Conservation (phyloP, 2,329 filamentous ascomycete genomes). For the Zymoseptoria passerinii region DNA sequence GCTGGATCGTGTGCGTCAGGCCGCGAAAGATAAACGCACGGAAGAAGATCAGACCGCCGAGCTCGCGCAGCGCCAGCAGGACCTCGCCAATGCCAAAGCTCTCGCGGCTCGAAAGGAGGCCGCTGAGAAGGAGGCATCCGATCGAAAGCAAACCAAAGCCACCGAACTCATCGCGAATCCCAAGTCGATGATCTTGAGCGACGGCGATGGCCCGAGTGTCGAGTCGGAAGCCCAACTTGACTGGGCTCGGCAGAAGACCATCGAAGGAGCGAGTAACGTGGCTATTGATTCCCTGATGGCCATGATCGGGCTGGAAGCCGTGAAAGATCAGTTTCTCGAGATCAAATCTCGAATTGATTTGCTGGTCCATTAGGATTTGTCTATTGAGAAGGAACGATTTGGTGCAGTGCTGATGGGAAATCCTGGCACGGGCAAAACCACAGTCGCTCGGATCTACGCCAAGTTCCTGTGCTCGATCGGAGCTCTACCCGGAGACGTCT, state of each 20-base stretch:
- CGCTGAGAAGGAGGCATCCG: background rate
- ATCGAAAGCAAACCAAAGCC: background rate
- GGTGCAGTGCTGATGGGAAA: constrained; percentile 60
- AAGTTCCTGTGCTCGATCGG: constrained; percentile 56
- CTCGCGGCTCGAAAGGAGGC: background rate
- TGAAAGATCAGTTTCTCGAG: constrained; percentile 55
- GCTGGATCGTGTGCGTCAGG: constrained; percentile 39
- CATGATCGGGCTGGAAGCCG: constrained; percentile 62
- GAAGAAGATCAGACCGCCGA: constrained; percentile 37
- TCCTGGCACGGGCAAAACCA: constrained; percentile 72
- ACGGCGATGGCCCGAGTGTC: background rate
- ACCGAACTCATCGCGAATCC: background rate
- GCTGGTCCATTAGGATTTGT: constrained; percentile 47
- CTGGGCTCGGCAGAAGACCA: constrained; percentile 54
- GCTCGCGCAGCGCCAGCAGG: constrained; percentile 40
- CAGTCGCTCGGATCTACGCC: constrained; percentile 62
- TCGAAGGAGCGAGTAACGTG: constrained; percentile 43
- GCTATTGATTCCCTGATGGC: constrained; percentile 57
- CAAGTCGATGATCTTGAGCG: background rate
- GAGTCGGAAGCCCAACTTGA: constrained; percentile 39
- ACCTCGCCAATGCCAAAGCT: constrained; percentile 37
- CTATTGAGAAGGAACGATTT: constrained; percentile 52
- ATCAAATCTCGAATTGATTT: constrained; percentile 59
- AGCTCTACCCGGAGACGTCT: constrained; percentile 51
- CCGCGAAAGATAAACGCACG: constrained; percentile 38